Conservation (phyloP, 1,284 basidiomycete genomes). For the Sporisorium iseilematis-ciliati region DNA sequence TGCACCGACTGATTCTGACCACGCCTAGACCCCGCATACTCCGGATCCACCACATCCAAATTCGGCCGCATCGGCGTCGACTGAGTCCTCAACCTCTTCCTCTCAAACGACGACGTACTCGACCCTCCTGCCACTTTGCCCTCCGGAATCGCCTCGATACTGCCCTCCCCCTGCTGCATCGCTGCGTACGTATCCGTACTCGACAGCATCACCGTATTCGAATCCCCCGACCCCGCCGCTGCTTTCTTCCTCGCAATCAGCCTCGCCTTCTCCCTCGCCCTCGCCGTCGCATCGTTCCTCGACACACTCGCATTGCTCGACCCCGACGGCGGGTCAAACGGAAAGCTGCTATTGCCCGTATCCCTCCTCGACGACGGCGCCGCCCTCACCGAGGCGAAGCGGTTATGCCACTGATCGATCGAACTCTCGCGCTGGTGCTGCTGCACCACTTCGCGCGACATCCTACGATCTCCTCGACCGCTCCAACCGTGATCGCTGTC, state of each 20-base stretch:
- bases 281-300: constrained; percentile 28
- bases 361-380: constrained; percentile 5
- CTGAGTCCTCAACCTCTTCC: constrained; percentile 31
- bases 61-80: constrained; percentile 47
- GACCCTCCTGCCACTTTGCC: background rate
- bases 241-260: constrained; percentile 32
- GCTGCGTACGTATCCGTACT: constrained; percentile 5
- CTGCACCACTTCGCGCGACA: constrained; percentile 35
- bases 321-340: constrained; percentile 6
- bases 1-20: constrained; percentile 10
- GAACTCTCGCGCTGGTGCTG: constrained; percentile 28
- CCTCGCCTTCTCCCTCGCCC: constrained; percentile 36
- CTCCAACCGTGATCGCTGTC: constrained; percentile 42
- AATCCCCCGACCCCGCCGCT: background rate
- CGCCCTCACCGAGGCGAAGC: constrained; percentile 24
- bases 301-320: background rate
- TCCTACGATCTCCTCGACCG: constrained; percentile 2
- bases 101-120: constrained; percentile 18
- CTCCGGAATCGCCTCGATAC: constrained; percentile 22
- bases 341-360: constrained; percentile 12
- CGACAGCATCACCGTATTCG: constrained; percentile 1
- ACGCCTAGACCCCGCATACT: background rate
- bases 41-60: constrained; percentile 14
- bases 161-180: constrained; percentile 7
- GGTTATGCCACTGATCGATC: constrained; percentile 46